Percentiles rank a stretch among this genome's conserved stretches.
Conservation (phyloP, 768 basidiomycete genomes). For the Termitomyces sp. region DNA sequence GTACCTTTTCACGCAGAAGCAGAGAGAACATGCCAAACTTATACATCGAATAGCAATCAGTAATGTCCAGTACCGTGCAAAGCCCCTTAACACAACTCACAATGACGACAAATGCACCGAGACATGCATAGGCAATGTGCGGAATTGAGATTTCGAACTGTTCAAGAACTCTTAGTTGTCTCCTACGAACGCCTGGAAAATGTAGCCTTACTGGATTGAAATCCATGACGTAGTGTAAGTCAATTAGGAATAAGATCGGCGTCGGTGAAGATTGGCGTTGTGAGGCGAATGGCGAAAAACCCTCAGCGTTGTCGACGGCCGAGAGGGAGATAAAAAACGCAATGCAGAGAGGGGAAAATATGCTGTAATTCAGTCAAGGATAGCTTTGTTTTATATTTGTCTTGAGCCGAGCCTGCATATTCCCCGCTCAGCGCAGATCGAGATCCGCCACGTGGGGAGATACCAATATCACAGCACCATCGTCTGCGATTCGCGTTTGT, state of each 20-base stretch:
- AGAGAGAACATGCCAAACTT: constrained; percentile 97
- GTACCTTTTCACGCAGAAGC: constrained; percentile 80
- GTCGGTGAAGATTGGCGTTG: constrained; percentile 2
- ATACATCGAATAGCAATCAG: background rate
- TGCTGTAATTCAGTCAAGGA: background rate
- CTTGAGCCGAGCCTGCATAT: background rate
- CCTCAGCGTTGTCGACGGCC: constrained; percentile 13
- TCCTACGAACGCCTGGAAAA: background rate
- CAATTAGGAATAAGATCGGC: background rate
- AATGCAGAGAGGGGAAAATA: background rate
- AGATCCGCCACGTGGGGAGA: background rate
- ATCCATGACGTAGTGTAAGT: constrained; percentile 29
- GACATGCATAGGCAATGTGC: constrained; percentile 73
- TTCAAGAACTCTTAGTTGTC: background rate
- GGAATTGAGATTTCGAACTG: constrained; percentile 62
- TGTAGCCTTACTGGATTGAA: constrained; percentile 41
- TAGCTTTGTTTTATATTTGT: constrained; percentile 4
- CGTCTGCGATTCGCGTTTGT: background rate
- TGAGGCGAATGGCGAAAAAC: constrained; percentile 15
- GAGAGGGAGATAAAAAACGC: constrained; percentile 4
- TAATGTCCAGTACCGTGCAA: background rate
- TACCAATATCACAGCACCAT: background rate
- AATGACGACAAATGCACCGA: constrained; percentile 81
- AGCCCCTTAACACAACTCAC: constrained; percentile 30
- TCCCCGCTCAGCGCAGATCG: background rate